Percentiles rank a stretch among this genome's conserved stretches.
Evolutionary conservation across 169 alveolate species (phyloP).

Genomic region (Plasmodium inui): DNA sequence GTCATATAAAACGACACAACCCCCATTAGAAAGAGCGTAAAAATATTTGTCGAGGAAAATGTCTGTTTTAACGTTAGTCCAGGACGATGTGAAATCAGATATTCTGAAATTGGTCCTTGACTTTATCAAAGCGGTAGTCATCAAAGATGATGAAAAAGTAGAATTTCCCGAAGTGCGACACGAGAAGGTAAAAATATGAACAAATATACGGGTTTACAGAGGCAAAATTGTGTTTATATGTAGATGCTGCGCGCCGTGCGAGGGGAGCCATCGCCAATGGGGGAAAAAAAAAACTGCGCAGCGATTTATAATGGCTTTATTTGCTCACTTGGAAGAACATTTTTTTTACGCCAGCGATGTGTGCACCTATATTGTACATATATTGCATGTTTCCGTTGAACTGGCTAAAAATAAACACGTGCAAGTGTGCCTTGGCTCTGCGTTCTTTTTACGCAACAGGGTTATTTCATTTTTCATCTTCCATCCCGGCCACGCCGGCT

Average conservation of each 20-base stretch:
- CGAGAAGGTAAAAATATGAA: slow-evolving; percentile 27
- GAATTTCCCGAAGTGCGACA: slow-evolving; percentile 35
- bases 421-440: neutral
- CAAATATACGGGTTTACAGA: neutral
- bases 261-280: neutral
- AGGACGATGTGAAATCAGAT: slow-evolving; percentile 56
- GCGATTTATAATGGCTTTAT: neutral
- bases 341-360: neutral
- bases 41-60: slow-evolving; percentile 25
- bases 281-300: neutral
- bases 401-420: neutral
- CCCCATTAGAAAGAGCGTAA: neutral
- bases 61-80: slow-evolving; percentile 47
- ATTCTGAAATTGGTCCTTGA: slow-evolving; percentile 56
- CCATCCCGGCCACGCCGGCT: neutral
- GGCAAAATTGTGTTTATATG: neutral
- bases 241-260: neutral
- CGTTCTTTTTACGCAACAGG: neutral
- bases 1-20: neutral
- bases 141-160: slow-evolving; percentile 22
- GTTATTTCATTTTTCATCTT: neutral
- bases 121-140: slow-evolving; percentile 17
- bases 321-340: neutral
- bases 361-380: neutral
- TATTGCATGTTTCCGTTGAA: neutral